Evolutionary conservation across 306 rosid species (phyloP).

Genomic region (Castanea crenata): DNA sequence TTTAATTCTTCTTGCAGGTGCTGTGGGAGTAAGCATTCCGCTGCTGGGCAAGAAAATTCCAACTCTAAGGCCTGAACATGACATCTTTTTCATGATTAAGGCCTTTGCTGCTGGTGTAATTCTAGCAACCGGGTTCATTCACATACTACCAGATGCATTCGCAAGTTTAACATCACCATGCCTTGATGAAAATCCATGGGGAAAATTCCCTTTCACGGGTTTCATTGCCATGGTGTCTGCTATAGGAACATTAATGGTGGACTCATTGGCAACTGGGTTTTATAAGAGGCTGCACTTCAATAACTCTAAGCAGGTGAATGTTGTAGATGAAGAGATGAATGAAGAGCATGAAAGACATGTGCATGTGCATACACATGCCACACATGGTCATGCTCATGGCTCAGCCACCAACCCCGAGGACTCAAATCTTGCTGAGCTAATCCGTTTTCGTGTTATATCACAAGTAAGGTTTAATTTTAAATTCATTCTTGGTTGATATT

Average conservation of each 20-base stretch:
- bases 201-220: slow-evolving; percentile 51
- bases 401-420: slow-evolving; percentile 36
- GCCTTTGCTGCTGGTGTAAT: slow-evolving; percentile 82
- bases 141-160: slow-evolving; percentile 69
- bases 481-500: neutral
- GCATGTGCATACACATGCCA: slow-evolving; percentile 90
- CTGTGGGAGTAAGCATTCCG: slow-evolving; percentile 65
- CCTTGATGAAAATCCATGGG: slow-evolving; percentile 53
- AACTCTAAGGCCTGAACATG: slow-evolving; percentile 40
- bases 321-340: slow-evolving; percentile 42
- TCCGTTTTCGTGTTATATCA: slow-evolving; percentile 72
- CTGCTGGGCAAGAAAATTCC: slow-evolving; percentile 56
- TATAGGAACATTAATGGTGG: slow-evolving; percentile 61
- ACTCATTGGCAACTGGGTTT: slow-evolving; percentile 57
- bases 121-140: slow-evolving; percentile 63
- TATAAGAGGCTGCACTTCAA: slow-evolving; percentile 50
- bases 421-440: slow-evolving; percentile 32
- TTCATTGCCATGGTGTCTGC: slow-evolving; percentile 68
- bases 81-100: slow-evolving; percentile 59
- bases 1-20: slow-evolving; percentile 58
- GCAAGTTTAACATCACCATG: slow-evolving; percentile 56
- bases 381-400: slow-evolving; percentile 96
- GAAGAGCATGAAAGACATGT: slow-evolving; percentile 66
- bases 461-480: slow-evolving; percentile 42
- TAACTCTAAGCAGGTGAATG: slow-evolving; percentile 36